A percentile compares a stretch with the other conserved stretches of the same genome.
phyloP scores from a whole-genome alignment of 164 flowering plant species.

The Piper longum region DNA sequence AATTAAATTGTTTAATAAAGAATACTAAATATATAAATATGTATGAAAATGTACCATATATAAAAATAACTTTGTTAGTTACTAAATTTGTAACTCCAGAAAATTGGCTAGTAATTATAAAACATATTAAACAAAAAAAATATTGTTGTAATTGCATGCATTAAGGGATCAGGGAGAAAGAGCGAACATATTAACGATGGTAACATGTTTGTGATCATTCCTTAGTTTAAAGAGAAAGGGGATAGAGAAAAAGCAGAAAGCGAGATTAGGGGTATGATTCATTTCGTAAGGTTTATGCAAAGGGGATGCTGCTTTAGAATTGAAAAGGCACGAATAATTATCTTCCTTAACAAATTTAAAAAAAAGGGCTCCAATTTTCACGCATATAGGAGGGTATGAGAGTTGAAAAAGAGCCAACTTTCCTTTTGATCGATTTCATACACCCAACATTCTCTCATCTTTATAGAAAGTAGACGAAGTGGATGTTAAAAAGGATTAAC shows the following conservation, averaged over 20 bases:
- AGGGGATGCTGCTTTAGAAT: constrained; percentile 40
- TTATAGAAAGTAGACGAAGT: constrained; percentile 18
- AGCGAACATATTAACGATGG: background rate
- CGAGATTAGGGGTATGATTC: constrained; percentile 34
- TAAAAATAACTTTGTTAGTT: too few relatives aligned
- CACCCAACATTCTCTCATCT: constrained; percentile 51
- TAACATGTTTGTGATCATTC: background rate
- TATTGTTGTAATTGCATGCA: background rate
- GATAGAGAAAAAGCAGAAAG: too few relatives aligned
- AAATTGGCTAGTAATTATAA: too few relatives aligned
- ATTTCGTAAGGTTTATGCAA: constrained; percentile 56
- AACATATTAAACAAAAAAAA: too few relatives aligned
- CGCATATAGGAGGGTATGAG: constrained; percentile 23
- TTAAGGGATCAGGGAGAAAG: background rate
- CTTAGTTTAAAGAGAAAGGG: background rate
- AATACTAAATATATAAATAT: too few relatives aligned
- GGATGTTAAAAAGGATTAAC: constrained; percentile 13
- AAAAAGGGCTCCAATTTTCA: constrained; percentile 52
- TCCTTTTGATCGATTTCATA: constrained; percentile 26
- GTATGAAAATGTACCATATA: too few relatives aligned
- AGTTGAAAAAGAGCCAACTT: constrained; percentile 30
- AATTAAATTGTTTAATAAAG: too few relatives aligned
- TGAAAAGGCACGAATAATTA: constrained; percentile 22
- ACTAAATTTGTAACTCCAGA: too few relatives aligned
- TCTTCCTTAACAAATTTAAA: constrained; percentile 43